Percentiles rank a stretch among this genome's conserved stretches.
These are phyloP conservation scores for Periconia sp. DNA, from an alignment of 2,329 filamentous ascomycete species.

Conservation along the genomic window DNA sequence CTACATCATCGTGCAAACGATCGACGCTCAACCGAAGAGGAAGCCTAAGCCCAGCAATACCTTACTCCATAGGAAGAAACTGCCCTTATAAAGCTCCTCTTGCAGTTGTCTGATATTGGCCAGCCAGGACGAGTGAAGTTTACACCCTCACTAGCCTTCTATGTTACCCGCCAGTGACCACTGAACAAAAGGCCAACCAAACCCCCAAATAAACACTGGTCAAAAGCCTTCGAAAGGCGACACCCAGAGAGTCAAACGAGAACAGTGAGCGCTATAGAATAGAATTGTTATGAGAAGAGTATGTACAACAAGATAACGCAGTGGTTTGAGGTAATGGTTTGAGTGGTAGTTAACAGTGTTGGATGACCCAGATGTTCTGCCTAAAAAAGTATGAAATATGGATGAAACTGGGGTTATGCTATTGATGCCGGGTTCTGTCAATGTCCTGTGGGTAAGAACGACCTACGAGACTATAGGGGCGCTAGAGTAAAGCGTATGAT, in stretches of 20 bases:
- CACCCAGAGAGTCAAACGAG: constrained; percentile 20
- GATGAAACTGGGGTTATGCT: too few relatives aligned
- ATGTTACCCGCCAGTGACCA: constrained; percentile 14
- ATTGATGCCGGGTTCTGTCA: too few relatives aligned
- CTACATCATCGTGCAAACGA: constrained; percentile 27
- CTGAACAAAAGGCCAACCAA: constrained; percentile 11
- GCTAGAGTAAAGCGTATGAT: too few relatives aligned
- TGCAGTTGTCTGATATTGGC: constrained; percentile 22
- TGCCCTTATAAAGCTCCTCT: constrained; percentile 24
- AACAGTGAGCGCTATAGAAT: constrained; percentile 23
- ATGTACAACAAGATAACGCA: constrained; percentile 26
- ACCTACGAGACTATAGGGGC: too few relatives aligned
- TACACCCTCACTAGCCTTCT: constrained; percentile 22
- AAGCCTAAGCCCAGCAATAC: constrained; percentile 36
- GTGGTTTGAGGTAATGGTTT: constrained; percentile 32
- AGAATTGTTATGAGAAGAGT: constrained; percentile 25
- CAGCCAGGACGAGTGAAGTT: constrained; percentile 23
- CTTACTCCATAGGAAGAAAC: constrained; percentile 36
- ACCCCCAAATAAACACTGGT: constrained; percentile 8
- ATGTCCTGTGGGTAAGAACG: too few relatives aligned
- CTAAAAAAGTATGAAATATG: constrained; percentile 30
- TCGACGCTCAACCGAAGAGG: constrained; percentile 28
- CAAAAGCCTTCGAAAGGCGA: constrained; percentile 17
- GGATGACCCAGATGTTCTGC: constrained; percentile 13
- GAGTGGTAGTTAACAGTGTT: constrained; percentile 17